Evolutionary conservation across 176 grass and related monocot species (phyloP), one percentile per base, ranked within the genome.

Genomic region (Tillandsia leiboldiana): DNA sequence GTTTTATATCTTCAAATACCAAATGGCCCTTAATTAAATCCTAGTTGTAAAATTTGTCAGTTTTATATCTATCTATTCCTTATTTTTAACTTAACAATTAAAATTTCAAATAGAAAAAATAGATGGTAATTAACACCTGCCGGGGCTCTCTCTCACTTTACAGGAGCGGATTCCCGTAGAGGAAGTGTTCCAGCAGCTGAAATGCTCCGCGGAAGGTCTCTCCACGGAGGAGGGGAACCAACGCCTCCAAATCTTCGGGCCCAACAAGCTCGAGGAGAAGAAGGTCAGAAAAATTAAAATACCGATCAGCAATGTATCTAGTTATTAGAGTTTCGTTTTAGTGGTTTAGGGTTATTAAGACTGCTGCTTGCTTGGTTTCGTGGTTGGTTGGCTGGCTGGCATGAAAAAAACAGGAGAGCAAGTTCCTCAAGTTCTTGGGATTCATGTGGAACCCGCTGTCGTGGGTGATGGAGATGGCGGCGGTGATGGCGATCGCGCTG

Each of bases 381-480:
- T 24, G 24, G 1, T 24, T 24, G 24, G 24, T 24, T 24, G 24
- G 24, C 1, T 24, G 24, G 24, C 24, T 24, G 24, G 24, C 24
- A 24, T 24, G 24, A 0, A 24, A 1, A 24, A 24, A 15, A 17
- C 65, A 67, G 65, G 65, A 67, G 9, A 67, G 65, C 65, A 67
- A 67, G 13, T 2, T 67, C 48, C 65, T 67, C 33, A 67, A 67
- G 11, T 67, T 49, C 29, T n/a, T 67, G 13, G 65, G 65, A 9
- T 67, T 67, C 65, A 67, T 67, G 65, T 67, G 65, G 65, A 67
- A 67, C 29, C 65, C 65, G 15, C 33, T 67, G 33, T 67, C 65
- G 15, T 67, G 65, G 65, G 65, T 67, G 3, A 67, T 67, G 65
- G 65, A 67, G 29, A 15, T 47, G 33, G 65, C 65, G 11, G 65